Evolutionary conservation across 2,329 filamentous ascomycete species (phyloP).

Genomic region (Clonostachys rosea): DNA sequence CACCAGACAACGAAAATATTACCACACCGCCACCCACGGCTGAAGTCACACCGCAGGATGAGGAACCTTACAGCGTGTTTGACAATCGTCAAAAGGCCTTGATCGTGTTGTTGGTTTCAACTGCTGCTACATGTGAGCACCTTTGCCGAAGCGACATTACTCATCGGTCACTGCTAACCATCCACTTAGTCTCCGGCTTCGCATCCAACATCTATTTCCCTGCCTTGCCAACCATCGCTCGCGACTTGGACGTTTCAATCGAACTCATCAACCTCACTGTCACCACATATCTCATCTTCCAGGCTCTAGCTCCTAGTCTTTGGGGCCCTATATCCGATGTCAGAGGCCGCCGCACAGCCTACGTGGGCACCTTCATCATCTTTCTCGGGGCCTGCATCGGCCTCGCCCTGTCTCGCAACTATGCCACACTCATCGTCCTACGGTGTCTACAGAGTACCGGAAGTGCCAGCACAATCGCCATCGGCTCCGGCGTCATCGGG

Average conservation of each 20-base stretch:
- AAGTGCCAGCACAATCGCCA: constrained; percentile 64
- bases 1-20: too few species aligned
- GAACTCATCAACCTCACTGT: constrained; percentile 42
- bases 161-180: too few species aligned
- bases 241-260: constrained; percentile 29
- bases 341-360: constrained; percentile 55
- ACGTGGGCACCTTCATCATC: constrained; percentile 50
- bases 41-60: too few species aligned
- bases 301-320: constrained; percentile 56
- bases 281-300: constrained; percentile 61
- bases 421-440: constrained; percentile 53
- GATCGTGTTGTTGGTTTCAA: constrained; percentile 46
- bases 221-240: constrained; percentile 30
- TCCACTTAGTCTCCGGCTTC: constrained; percentile 46
- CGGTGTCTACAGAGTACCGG: constrained; percentile 60
- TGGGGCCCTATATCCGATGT: constrained; percentile 59
- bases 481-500: constrained; percentile 67
- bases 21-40: too few species aligned
- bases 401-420: constrained; percentile 53
- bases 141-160: too few species aligned
- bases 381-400: constrained; percentile 58
- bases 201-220: constrained; percentile 55
- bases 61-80: constrained; percentile 3
- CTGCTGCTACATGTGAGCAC: constrained; percentile 26
- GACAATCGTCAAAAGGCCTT: constrained; percentile 35